Percentiles rank a stretch among this genome's conserved stretches.
These are phyloP conservation scores for Filobasidium floriforme DNA, from an alignment of 768 basidiomycete species.

Conservation along the genomic window DNA sequence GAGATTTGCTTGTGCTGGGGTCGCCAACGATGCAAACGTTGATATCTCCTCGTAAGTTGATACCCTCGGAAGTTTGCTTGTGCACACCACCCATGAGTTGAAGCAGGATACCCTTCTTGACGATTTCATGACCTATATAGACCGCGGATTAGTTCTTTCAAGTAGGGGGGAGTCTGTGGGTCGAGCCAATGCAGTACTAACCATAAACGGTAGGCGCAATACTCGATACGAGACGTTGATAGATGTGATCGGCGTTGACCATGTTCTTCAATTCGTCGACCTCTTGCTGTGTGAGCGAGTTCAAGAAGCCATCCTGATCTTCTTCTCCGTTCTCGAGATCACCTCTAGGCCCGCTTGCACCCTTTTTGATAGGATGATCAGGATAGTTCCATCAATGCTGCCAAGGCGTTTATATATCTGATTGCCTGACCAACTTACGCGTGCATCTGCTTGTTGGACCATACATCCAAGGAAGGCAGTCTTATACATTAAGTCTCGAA, in stretches of 20 bases:
- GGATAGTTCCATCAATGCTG: background rate
- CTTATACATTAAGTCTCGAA: slow-evolving; percentile 93
- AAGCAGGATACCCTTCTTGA: slow-evolving; percentile 91
- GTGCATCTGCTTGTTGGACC: slow-evolving; percentile 82
- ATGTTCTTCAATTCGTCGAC: slow-evolving; percentile 89
- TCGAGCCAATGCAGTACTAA: slow-evolving; percentile 19
- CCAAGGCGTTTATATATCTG: background rate
- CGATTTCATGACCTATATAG: slow-evolving; percentile 73
- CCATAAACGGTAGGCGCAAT: slow-evolving; percentile 96
- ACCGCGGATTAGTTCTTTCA: background rate
- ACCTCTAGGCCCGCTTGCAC: slow-evolving; percentile 70
- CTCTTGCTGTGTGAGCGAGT: slow-evolving; percentile 83
- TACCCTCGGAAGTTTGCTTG: slow-evolving; percentile 90
- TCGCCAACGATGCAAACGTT: slow-evolving; percentile 98
- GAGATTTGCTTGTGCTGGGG: slow-evolving; percentile 94
- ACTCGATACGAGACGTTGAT: slow-evolving; percentile 81
- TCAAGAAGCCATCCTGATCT: slow-evolving; percentile 66
- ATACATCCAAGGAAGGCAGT: slow-evolving; percentile 97
- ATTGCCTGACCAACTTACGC: slow-evolving; percentile 52
- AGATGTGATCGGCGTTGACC: slow-evolving; percentile 92
- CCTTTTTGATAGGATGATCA: slow-evolving; percentile 41
- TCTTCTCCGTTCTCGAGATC: slow-evolving; percentile 71
- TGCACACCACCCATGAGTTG: slow-evolving; percentile 99
- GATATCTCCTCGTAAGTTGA: slow-evolving; percentile 96
- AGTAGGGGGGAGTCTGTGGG: background rate